Base-by-base conservation (phyloP, 129 eudicot species). In the Heracleum sosnowskyi region DNA sequence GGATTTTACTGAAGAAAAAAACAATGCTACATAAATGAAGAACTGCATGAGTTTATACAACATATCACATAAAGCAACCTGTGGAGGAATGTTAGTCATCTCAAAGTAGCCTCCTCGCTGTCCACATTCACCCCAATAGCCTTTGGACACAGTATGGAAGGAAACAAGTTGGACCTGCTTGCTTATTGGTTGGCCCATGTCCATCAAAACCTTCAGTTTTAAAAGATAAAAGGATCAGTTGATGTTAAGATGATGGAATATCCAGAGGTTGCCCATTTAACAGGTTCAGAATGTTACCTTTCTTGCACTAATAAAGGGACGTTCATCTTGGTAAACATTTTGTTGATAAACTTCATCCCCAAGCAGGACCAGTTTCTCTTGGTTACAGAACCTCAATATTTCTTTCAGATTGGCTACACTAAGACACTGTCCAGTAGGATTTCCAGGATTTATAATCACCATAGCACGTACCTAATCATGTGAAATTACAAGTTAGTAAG, bases 311-410 rank as follows among this genome's bases (percentile, higher is more conserved):
- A 96, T 76, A 79, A 96, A 96, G 20, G 97, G 99, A 39, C 97
- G 99, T 79, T 90, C 97, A 79, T 96, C 97, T 83, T 96, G 99
- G 87, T 96, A 96, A 78, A 96, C 85, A 44, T 96, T 96, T 75
- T 92, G 97, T 89, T 96, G 99, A 86, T 96, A 96, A 77, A 96
- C 99, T 92, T 96, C 99, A 78, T 96, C 99, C 18, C 93, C 99
- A 34, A 96, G 84, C 83, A 92, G 85, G 45, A 87, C 99, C 79
- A 96, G 78, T 40, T 86, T 90, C 86, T 96, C 91, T 78, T 89
- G 91, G 89, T 86, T 68, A 79, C 99, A 96, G 84, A 90, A 96
- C 33, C 64, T 79, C 78, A 96, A 74, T 49, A 96, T 85, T 60
- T 92, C 90, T 51, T 84, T 80, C 73, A 96, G 90, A 80, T 96